Percentiles rank a stretch among this genome's conserved stretches.
phyloP scores from a whole-genome alignment of 2,329 filamentous ascomycete genomes.

The Botrytis hyacinthi region DNA sequence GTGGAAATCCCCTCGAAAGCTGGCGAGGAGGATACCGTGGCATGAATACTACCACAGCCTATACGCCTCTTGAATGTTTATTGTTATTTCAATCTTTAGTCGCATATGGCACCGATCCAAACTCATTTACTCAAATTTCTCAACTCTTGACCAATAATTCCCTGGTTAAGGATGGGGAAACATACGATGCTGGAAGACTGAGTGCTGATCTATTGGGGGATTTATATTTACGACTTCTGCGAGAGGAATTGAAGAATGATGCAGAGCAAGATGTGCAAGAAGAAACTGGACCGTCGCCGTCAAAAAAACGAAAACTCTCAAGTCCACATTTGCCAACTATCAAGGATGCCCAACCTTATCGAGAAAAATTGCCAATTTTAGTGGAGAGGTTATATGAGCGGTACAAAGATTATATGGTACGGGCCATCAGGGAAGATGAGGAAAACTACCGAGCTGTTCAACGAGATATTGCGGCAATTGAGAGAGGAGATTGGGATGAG shows the following conservation, averaged over 20 bases:
- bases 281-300: constrained; percentile 51
- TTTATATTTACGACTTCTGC: constrained; percentile 73
- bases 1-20: constrained; percentile 54
- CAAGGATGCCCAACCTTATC: constrained; percentile 60
- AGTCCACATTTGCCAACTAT: constrained; percentile 63
- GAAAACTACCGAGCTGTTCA: constrained; percentile 60
- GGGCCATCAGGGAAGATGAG: constrained; percentile 73
- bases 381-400: constrained; percentile 71
- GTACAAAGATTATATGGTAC: constrained; percentile 69
- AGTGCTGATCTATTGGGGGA: constrained; percentile 75
- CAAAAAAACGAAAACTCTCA: constrained; percentile 73
- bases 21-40: constrained; percentile 55
- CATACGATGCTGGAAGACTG: constrained; percentile 72
- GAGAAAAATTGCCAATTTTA: constrained; percentile 68
- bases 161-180: constrained; percentile 65
- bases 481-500: constrained; percentile 57
- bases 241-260: constrained; percentile 61
- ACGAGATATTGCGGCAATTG: constrained; percentile 66
- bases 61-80: constrained; percentile 83
- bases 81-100: constrained; percentile 80
- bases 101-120: constrained; percentile 63
- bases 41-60: constrained; percentile 59
- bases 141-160: constrained; percentile 71
- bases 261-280: constrained; percentile 44
- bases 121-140: constrained; percentile 67